phyloP scores from a whole-genome alignment of 495 filamentous ascomycete genomes.

The Aspergillus olivimuriae region DNA sequence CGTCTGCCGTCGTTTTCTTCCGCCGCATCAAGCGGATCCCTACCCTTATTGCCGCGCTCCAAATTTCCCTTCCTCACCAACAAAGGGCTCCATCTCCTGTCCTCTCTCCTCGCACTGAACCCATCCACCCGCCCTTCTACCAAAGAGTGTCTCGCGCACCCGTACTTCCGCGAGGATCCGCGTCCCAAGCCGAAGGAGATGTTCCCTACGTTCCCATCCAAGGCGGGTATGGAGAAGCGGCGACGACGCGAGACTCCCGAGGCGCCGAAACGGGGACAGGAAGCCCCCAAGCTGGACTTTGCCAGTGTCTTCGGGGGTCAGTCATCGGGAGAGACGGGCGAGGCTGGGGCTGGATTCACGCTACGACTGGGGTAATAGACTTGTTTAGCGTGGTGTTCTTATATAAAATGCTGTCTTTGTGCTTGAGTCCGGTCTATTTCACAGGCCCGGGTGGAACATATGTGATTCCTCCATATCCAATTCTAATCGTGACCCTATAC shows the following conservation, averaged over 20 bases:
- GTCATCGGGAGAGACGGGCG: slow-evolving; percentile 57
- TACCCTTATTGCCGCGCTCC: slow-evolving; percentile 46
- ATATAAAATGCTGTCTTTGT: too few relatives aligned
- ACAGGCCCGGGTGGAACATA: too few relatives aligned
- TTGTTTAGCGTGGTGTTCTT: too few relatives aligned
- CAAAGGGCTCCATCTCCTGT: slow-evolving; percentile 65
- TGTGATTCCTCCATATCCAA: too few relatives aligned
- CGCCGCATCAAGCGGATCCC: slow-evolving; percentile 13
- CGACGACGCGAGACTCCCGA: slow-evolving; percentile 68
- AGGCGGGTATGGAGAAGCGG: slow-evolving; percentile 86
- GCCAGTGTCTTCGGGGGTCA: slow-evolving; percentile 73
- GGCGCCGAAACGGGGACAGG: slow-evolving; percentile 72
- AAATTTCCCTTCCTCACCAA: slow-evolving; percentile 77
- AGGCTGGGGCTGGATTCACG: slow-evolving; percentile 77
- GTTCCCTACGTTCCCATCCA: slow-evolving; percentile 90
- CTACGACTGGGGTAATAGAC: slow-evolving; percentile 55
- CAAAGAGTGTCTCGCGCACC: slow-evolving; percentile 63
- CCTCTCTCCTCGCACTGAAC: slow-evolving; percentile 65
- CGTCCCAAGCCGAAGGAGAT: slow-evolving; percentile 78
- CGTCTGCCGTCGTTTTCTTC: slow-evolving; percentile 57
- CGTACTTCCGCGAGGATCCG: slow-evolving; percentile 86
- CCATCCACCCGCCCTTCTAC: slow-evolving; percentile 66
- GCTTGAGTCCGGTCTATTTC: too few relatives aligned
- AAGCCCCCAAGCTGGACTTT: slow-evolving; percentile 60
- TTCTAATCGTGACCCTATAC: too few relatives aligned